Evolutionary conservation across 139 green algal species (phyloP).

Genomic region (Auxenochlorella protothecoides): DNA sequence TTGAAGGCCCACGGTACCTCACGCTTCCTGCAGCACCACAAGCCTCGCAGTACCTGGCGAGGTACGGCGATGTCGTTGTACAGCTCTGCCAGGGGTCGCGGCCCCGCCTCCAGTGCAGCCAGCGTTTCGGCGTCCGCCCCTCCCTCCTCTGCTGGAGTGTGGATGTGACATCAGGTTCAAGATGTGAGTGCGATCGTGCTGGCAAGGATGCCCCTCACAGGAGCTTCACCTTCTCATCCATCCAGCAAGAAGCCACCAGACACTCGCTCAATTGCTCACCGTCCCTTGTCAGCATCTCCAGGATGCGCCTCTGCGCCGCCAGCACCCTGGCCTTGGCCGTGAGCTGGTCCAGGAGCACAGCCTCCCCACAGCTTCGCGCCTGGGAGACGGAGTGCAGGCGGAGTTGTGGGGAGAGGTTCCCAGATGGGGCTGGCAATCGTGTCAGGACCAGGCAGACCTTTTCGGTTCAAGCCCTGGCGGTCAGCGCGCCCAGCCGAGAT

Average conservation of each 20-base stretch:
- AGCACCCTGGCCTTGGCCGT: conserved; percentile 34
- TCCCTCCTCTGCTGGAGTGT: conserved; percentile 1
- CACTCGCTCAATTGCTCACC: conserved; percentile 2
- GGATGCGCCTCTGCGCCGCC: conserved; percentile 39
- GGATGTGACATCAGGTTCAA: no score
- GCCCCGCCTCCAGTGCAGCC: conserved; percentile 21
- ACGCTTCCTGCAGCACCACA: background rate
- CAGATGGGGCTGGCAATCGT: no score
- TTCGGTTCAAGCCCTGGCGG: no score
- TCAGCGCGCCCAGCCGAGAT: no score
- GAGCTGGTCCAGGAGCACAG: conserved; percentile 35
- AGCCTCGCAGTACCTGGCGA: conserved; percentile 17
- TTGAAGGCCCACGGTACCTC: background rate
- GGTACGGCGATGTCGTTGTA: conserved; percentile 74
- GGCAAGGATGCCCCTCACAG: no score
- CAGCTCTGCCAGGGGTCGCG: conserved; percentile 42
- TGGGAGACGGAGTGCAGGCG: conserved; percentile 8
- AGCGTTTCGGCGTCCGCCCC: conserved; percentile 8
- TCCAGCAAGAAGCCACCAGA: background rate
- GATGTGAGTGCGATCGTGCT: no score
- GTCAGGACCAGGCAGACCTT: no score
- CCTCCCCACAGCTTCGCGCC: conserved; percentile 46
- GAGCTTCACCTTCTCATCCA: no score
- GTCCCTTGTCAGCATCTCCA: background rate
- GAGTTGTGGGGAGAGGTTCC: no score